A percentile compares a stretch with the other conserved stretches of the same genome.
These are phyloP conservation scores for Atractiella rhizophila DNA, from an alignment of 768 basidiomycete genomes.

Conservation along the genomic window DNA sequence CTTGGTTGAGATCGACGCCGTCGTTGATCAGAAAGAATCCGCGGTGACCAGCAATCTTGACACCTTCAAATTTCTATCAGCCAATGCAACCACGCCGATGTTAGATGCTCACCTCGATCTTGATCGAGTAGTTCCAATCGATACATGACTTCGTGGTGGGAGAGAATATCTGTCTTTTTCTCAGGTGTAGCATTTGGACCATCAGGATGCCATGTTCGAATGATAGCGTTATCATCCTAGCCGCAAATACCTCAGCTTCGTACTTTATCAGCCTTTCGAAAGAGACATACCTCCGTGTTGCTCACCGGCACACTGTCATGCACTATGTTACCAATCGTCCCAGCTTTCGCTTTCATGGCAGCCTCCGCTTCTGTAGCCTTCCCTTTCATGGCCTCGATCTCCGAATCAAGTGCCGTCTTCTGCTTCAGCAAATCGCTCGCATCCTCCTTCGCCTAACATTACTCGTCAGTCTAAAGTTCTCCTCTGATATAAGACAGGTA, in stretches of 20 bases:
- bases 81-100: not conserved
- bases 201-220: slow-evolving; percentile 65
- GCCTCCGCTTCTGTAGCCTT: slow-evolving; percentile 50
- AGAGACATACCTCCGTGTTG: slow-evolving; percentile 46
- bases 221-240: slow-evolving; percentile 67
- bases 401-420: slow-evolving; percentile 63
- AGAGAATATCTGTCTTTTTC: slow-evolving; percentile 42
- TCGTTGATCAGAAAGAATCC: slow-evolving; percentile 91
- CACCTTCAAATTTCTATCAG: slow-evolving; percentile 28
- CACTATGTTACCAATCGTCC: slow-evolving; percentile 73
- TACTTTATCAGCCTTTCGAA: too few species aligned
- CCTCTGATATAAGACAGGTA: too few species aligned
- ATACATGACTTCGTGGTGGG: slow-evolving; percentile 92
- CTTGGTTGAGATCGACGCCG: slow-evolving; percentile 91
- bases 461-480: not conserved
- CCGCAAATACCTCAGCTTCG: too few species aligned
- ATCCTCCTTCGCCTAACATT: slow-evolving; percentile 54
- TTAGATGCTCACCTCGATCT: slow-evolving; percentile 45
- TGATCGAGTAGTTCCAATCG: slow-evolving; percentile 88
- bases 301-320: slow-evolving; percentile 64
- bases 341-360: slow-evolving; percentile 53
- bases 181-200: slow-evolving; percentile 47
- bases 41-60: slow-evolving; percentile 81
- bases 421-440: slow-evolving; percentile 62
- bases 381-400: slow-evolving; percentile 48